A percentile compares a stretch with the other conserved stretches of the same genome.
phyloP scores from a whole-genome alignment of 2,329 filamentous ascomycete genomes.

The Pyrenochaeta sp. region DNA sequence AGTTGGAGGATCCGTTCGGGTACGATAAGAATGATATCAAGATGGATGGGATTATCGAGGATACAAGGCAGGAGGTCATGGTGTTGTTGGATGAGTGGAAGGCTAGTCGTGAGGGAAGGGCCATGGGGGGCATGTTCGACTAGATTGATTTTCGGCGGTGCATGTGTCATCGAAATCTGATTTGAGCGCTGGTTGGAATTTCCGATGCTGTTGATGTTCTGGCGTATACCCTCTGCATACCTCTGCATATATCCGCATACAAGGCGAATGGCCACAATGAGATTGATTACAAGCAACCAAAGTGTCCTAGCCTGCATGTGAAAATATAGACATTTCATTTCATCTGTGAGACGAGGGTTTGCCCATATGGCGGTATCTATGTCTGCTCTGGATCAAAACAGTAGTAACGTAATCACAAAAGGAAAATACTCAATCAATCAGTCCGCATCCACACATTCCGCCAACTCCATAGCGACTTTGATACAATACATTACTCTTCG shows the following conservation, averaged over 20 bases:
- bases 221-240: too few species aligned
- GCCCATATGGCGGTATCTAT: too few species aligned
- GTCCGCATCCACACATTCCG: too few species aligned
- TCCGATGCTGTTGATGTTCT: too few species aligned
- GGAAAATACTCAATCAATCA: too few species aligned
- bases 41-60: slow-evolving; percentile 70
- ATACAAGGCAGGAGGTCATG: slow-evolving; percentile 64
- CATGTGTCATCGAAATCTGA: neutral
- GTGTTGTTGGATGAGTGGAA: slow-evolving; percentile 68
- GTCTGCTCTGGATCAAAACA: neutral
- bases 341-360: too few species aligned
- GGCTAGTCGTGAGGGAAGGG: slow-evolving; percentile 39
- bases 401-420: neutral
- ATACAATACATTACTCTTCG: slow-evolving; percentile 18
- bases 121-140: slow-evolving; percentile 45
- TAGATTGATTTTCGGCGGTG: slow-evolving; percentile 11
- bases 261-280: too few species aligned
- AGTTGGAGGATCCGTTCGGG: slow-evolving; percentile 72
- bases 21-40: slow-evolving; percentile 72
- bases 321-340: too few species aligned
- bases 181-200: too few species aligned
- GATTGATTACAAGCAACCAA: too few species aligned
- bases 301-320: too few species aligned
- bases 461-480: neutral
- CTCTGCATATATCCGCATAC: too few species aligned